phyloP scores from a whole-genome alignment of 768 basidiomycete species.

The Agaricus subrufescens region DNA sequence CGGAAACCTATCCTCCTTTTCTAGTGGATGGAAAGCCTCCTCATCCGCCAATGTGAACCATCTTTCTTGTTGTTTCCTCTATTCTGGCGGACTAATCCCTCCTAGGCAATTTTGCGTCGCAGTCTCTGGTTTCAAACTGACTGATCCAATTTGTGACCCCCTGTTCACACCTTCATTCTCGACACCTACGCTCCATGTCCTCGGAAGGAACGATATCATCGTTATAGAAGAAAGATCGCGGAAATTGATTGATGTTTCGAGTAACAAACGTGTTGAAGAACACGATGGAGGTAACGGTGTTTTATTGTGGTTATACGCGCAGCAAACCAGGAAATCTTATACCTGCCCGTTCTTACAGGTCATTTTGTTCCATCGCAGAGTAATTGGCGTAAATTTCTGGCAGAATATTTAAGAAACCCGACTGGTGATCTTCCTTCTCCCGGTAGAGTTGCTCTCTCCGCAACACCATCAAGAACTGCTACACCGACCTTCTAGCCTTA shows the following conservation, averaged over 20 bases:
- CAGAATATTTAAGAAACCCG: conserved; percentile 55
- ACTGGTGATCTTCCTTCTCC: conserved; percentile 43
- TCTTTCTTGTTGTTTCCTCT: conserved; percentile 12
- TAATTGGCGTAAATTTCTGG: conserved; percentile 68
- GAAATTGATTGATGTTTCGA: conserved; percentile 45
- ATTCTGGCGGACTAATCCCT: conserved; percentile 1
- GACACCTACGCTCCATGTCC: conserved; percentile 70
- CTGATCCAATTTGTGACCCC: conserved; percentile 37
- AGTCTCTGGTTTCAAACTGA: conserved; percentile 61
- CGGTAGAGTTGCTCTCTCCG: conserved; percentile 7
- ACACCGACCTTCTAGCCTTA: conserved; percentile 6
- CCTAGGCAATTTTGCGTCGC: conserved; percentile 62
- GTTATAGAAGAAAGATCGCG: conserved; percentile 62
- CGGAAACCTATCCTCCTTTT: conserved; percentile 45
- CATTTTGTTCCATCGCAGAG: conserved; percentile 77
- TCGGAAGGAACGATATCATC: conserved; percentile 71
- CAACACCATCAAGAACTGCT: conserved; percentile 10
- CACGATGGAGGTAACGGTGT: conserved; percentile 61
- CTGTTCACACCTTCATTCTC: conserved; percentile 46
- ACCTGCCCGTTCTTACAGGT: conserved; percentile 34
- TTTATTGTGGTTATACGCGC: neutral
- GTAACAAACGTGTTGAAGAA: conserved; percentile 55
- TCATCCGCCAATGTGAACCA: conserved; percentile 63
- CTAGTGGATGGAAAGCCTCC: conserved; percentile 56
- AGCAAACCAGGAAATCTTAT: neutral